Conservation (phyloP, 108 stramenopile genomes). For the Fistulifera pelliculosa region DNA sequence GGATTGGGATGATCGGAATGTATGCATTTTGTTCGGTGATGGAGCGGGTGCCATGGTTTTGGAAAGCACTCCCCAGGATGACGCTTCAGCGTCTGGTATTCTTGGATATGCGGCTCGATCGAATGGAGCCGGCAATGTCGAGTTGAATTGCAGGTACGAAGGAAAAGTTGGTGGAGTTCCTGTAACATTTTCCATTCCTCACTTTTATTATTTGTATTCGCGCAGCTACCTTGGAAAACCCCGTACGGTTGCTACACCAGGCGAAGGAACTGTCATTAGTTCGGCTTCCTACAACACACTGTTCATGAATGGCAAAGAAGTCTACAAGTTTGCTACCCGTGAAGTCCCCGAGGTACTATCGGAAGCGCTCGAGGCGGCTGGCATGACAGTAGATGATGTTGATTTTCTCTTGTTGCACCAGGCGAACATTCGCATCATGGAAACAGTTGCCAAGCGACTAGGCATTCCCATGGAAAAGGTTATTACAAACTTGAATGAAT, state of each 20-base stretch:
- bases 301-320: constrained; percentile 90
- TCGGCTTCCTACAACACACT: constrained; percentile 69
- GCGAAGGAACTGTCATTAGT: constrained; percentile 49
- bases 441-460: constrained; percentile 83
- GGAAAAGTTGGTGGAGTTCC: no score
- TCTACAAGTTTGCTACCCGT: constrained; percentile 94
- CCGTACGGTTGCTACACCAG: constrained; percentile 57
- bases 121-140: constrained; percentile 79
- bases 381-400: constrained; percentile 81
- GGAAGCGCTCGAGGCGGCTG: constrained; percentile 85
- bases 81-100: constrained; percentile 50
- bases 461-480: constrained; percentile 91
- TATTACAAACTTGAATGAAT: constrained; percentile 81
- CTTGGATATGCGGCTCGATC: constrained; percentile 89
- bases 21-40: constrained; percentile 95
- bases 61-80: constrained; percentile 24
- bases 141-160: constrained; percentile 82
- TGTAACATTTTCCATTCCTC: no score
- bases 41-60: constrained; percentile 95
- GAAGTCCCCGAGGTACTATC: constrained; percentile 86
- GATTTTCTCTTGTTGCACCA: constrained; percentile 93
- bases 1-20: constrained; percentile 95
- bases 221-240: constrained; percentile 64
- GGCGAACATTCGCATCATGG: constrained; percentile 98
- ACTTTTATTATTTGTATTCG: neutral